Base-by-base conservation (phyloP, 805 yeast species). In the Suhomyces xylopsoci region DNA sequence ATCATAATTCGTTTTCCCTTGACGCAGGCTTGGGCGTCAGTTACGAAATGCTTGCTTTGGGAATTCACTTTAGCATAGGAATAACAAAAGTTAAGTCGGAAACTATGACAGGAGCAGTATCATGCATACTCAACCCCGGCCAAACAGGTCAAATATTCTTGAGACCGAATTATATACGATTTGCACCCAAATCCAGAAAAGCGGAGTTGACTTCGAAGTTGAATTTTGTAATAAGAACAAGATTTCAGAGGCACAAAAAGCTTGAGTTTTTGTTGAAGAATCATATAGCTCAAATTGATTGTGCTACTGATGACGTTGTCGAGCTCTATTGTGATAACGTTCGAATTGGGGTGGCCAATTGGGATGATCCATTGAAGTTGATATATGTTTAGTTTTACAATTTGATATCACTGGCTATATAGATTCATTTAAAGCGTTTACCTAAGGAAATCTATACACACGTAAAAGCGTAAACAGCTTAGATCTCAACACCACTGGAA, bases 401-500 rank as follows among this genome's bases (percentile, higher is more conserved):
- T 15, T 5, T 32, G 7, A 5, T 32, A 2, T 14, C 17, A 32
- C 36, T n/a, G 17, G 17, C 17, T 32, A 38, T 38, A 38, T 38
- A 38, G 42, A 38, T 38, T 38, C n/a, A 17, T 17, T 19, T n/a
- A n/a, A 32, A 6, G 36, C 36, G 36, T n/a, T 14, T 30, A 30
- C 7, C 34, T 32, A 32, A 32, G 36, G 2, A 6, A 32, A n/a
- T 6, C 36, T n/a, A 32, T 14, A 32, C 36, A 32, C 17, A 32
- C 17, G 6, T n/a, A 5, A 32, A n/a, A 7, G 36, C 36, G 17
- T n/a, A 32, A 10, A 38, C 9, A 24, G 20, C 45, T 56, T 59
- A 65, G 49, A 64, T 54, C 50, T 67, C 63, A 36, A 68, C 69
- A 25, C 68, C 58, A 24, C 68, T 54, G 41, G 79, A 74, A 24